Conservation (phyloP, 2,329 filamentous ascomycete genomes). For the Talaromyces pinophilus region DNA sequence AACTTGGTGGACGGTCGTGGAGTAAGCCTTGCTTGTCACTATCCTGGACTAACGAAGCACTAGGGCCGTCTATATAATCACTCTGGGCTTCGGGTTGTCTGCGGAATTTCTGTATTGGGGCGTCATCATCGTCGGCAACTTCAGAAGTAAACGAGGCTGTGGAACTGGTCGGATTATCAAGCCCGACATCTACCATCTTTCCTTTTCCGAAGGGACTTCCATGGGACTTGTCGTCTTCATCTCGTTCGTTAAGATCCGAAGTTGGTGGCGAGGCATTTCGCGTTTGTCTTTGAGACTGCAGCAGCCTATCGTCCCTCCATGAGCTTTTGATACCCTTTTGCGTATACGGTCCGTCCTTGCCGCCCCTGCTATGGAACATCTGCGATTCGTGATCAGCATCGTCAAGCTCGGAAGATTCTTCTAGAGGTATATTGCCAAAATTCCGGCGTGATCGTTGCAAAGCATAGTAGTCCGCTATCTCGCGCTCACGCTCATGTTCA, state of each 20-base stretch:
- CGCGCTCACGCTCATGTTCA: conserved; percentile 82
- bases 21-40: conserved; percentile 54
- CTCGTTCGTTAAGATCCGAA: conserved; percentile 35
- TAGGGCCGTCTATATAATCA: conserved; percentile 43
- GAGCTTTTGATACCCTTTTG: conserved; percentile 59
- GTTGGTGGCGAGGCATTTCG: conserved; percentile 26
- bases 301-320: conserved; percentile 54
- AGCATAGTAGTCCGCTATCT: conserved; percentile 92
- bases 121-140: conserved; percentile 49
- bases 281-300: conserved; percentile 42
- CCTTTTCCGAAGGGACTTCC: conserved; percentile 54
- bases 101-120: conserved; percentile 59
- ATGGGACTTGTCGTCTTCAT: conserved; percentile 39
- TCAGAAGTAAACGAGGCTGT: conserved; percentile 45
- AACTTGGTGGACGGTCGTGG: conserved; percentile 50
- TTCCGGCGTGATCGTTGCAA: conserved; percentile 86
- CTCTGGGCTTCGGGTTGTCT: conserved; percentile 45
- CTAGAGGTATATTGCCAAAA: conserved; percentile 78
- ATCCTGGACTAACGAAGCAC: conserved; percentile 51
- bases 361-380: conserved; percentile 55
- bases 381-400: conserved; percentile 64
- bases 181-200: conserved; percentile 79
- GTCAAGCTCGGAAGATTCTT: conserved; percentile 82
- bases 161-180: conserved; percentile 64
- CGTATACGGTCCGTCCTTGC: conserved; percentile 41